These are phyloP conservation scores for Alternaria tenuissima DNA, from an alignment of 2,329 filamentous ascomycete species.

Conservation along the genomic window DNA sequence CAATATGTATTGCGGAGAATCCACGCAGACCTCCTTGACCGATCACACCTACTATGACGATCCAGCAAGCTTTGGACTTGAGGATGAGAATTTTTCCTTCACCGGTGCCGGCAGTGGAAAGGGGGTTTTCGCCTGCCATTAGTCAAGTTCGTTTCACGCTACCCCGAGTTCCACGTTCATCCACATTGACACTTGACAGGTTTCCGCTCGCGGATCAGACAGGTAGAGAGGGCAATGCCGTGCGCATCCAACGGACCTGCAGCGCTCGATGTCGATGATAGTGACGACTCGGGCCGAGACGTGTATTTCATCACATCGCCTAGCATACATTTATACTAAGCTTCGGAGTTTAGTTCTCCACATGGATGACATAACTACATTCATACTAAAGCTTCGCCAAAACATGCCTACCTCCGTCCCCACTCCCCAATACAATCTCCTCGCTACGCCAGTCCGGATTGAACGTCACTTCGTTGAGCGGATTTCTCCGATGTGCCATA, in stretches of 20 bases:
- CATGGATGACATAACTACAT: neutral
- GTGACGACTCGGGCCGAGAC: neutral
- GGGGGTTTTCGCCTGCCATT: neutral
- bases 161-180: slow-evolving; percentile 10
- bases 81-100: neutral
- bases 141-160: slow-evolving; percentile 12
- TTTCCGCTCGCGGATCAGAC: neutral
- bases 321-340: slow-evolving; percentile 10
- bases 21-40: neutral
- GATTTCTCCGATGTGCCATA: slow-evolving; percentile 61
- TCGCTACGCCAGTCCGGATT: slow-evolving; percentile 60
- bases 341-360: neutral
- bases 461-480: slow-evolving; percentile 60
- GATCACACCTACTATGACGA: slow-evolving; percentile 1
- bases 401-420: slow-evolving; percentile 44
- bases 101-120: slow-evolving; percentile 3
- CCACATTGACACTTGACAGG: slow-evolving; percentile 14
- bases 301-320: neutral
- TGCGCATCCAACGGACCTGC: neutral
- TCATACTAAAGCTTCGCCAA: slow-evolving; percentile 36
- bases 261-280: neutral
- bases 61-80: neutral
- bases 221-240: neutral
- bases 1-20: neutral
- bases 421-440: slow-evolving; percentile 59